phyloP scores from a whole-genome alignment of 2,329 filamentous ascomycete genomes.

The Coccinonectria pachysandricola region DNA sequence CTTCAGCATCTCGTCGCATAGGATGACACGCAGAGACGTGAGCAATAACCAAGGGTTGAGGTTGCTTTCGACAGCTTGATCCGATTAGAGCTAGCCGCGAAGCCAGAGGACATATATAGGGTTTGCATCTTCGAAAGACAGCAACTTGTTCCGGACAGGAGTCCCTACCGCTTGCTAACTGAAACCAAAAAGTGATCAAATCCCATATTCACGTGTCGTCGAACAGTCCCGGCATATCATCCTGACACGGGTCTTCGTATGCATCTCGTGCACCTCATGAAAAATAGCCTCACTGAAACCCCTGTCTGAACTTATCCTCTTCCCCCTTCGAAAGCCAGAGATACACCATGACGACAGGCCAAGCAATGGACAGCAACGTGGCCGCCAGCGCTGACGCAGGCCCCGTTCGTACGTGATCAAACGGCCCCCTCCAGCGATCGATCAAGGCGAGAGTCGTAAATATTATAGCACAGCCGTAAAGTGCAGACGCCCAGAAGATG shows the following conservation, averaged over 20 bases:
- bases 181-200: no score
- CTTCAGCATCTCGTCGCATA: not conserved
- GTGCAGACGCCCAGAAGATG: conserved; percentile 23
- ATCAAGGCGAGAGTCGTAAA: conserved; percentile 31
- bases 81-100: no score
- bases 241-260: not conserved
- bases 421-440: conserved; percentile 31
- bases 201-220: not conserved
- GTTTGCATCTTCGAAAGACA: not conserved
- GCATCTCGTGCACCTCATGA: not conserved
- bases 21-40: not conserved
- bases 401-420: conserved; percentile 23
- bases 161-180: no score
- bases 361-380: conserved; percentile 23
- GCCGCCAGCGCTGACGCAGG: conserved; percentile 21
- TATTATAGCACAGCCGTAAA: conserved; percentile 32
- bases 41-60: no score
- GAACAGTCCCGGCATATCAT: not conserved
- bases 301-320: not conserved
- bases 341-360: conserved; percentile 28
- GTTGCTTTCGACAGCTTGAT: no score
- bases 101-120: not conserved
- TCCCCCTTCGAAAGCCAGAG: conserved; percentile 12
- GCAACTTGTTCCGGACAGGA: no score
- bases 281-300: not conserved